Base-by-base conservation (phyloP, 257 asterid species). In the Fraxinus pennsylvanica region DNA sequence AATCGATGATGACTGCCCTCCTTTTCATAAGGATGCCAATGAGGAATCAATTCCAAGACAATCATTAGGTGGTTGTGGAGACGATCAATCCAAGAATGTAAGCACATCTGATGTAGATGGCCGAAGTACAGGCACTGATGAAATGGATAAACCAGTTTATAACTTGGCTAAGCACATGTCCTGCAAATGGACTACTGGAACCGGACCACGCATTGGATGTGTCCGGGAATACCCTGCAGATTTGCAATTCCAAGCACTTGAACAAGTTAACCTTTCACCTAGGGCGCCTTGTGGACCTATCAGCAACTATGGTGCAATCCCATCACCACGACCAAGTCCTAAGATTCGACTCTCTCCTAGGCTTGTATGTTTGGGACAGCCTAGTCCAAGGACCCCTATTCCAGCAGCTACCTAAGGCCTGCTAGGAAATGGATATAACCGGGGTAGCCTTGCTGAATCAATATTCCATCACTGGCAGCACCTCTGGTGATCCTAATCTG, bases 381-480 rank as follows among this genome's bases (percentile, higher is more conserved):
- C 88, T 13, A 88, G 89, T 80, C 91, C 91, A 17, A 82, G 88
- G 78, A 82, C 87, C 67, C 76, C 79, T 59, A 66, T 87, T 71
- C 33, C 88, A 41, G 79, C 81, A 15, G 78, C 74, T 73, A 79
- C 65, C 79, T 75, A 69, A 83, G 71, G 30, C 47, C 25, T 17
- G 38, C 45, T 43, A 41, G 57, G 25, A 63, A 4, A 68, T 33
- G 41, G 43, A 10, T 10, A 4, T 29, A 39, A 59, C 74, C 27
- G 38, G 61, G 10, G 15, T 13, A n/a, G n/a, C 27, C 27, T 0
- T 25, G 13, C 73, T 33, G 73, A 12, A 15, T 33, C 10, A 22
- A 17, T 33, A 15, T 6, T 30, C 25, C 17, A 45, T 52, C 63
- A 19, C 63, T 52, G 63, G 63, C 2, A 47, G 29, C 68, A 33